Conservation (phyloP, 2,329 filamentous ascomycete species). For the Colletotrichum sojae region DNA sequence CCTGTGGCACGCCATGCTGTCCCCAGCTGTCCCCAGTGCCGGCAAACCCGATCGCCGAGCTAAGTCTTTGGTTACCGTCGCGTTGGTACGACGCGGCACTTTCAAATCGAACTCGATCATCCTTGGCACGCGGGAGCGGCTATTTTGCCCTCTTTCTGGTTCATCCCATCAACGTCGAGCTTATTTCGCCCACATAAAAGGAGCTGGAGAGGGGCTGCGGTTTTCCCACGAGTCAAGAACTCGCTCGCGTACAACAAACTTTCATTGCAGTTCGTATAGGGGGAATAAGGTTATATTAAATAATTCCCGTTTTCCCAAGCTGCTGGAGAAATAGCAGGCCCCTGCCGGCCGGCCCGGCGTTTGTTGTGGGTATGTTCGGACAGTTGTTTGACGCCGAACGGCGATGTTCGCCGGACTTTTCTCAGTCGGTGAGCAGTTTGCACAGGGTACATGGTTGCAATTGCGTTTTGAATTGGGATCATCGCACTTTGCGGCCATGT, state of each 20-base stretch:
- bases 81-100: background rate
- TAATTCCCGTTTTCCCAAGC: background rate
- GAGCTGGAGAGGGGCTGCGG: too few relatives aligned
- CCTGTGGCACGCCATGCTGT: background rate
- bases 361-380: background rate
- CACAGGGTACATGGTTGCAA: background rate
- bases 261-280: conserved; percentile 14
- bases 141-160: background rate
- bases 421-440: background rate
- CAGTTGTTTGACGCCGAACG: background rate
- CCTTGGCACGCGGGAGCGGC: conserved; percentile 1
- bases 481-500: background rate
- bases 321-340: background rate
- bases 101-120: background rate
- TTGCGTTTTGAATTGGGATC: background rate
- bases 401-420: background rate
- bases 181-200: background rate
- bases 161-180: conserved; percentile 6
- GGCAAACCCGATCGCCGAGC: conserved; percentile 11
- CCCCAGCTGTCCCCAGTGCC: background rate
- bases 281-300: background rate
- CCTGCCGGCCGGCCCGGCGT: background rate
- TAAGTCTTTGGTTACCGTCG: background rate
- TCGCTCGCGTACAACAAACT: background rate
- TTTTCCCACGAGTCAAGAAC: background rate